A percentile compares a stretch with the other conserved stretches of the same genome.
phyloP scores from a whole-genome alignment of 169 alveolate genomes.

The Eimeria zaria region DNA sequence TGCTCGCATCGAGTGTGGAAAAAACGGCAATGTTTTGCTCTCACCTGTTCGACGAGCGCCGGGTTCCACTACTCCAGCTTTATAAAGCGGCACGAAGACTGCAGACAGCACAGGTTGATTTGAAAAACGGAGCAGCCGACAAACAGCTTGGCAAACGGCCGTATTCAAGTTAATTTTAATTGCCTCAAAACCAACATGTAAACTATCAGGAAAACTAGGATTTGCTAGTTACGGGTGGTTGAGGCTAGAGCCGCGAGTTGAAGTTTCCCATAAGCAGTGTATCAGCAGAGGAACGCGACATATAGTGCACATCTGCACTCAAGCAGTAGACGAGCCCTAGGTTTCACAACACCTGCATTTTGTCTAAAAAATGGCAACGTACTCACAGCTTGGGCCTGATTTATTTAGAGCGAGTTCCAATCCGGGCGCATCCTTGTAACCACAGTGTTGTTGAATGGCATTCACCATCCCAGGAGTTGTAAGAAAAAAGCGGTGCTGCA shows the following conservation, averaged over 20 bases:
- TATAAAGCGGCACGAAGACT: conserved; percentile 8
- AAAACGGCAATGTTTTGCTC: not conserved
- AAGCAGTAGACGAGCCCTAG: not conserved
- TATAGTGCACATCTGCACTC: not conserved
- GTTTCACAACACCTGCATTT: not conserved
- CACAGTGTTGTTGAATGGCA: conserved; percentile 10
- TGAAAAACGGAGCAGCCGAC: not conserved
- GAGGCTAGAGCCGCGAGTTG: not conserved
- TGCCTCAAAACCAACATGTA: not conserved
- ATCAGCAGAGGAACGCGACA: not conserved
- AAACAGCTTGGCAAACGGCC: not conserved
- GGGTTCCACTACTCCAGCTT: not conserved
- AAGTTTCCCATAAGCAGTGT: not conserved
- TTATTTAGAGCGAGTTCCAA: not conserved
- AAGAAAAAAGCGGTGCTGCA: conserved; percentile 23
- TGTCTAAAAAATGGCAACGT: not conserved
- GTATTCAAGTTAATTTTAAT: not conserved
- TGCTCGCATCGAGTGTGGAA: not conserved
- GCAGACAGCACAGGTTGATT: not conserved
- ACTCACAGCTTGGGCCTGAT: conserved; percentile 57
- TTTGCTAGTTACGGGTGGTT: not conserved
- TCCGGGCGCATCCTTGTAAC: not conserved
- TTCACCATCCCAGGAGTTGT: conserved; percentile 12
- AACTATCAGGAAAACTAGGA: no score
- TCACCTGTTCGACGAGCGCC: not conserved